Evolutionary conservation across 192 early-diverging fungal genomes (phyloP), one percentile per base, ranked within the genome.

Genomic region (Kappamyces sp.): DNA sequence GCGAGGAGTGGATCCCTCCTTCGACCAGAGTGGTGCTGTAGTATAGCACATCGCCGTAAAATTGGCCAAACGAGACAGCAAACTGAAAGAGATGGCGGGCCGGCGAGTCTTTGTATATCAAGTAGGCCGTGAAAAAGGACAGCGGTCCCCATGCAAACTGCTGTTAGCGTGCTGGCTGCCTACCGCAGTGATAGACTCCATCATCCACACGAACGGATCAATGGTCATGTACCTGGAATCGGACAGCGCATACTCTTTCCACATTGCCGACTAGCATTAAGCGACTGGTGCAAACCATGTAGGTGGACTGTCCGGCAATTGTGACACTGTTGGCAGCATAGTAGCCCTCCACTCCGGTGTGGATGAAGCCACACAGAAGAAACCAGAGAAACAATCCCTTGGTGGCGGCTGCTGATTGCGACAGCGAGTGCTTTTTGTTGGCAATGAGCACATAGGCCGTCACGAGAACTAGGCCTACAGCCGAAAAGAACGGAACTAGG

Each of bases 151-250:
- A 84, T 38, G 64, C 44, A 39, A 62, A 62, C 76, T 78, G 48
- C 23, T 46, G 9, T 8, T n/a, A n/a, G n/a, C 49, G 10, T 33
- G 12, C 43, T 40, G 5, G 10, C 43, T 42, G 61, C 69, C 57
- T 51, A 93, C 86, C 36, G 86, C 86, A 32, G 94, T 97, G 49
- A 94, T 85, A 13, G 76, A 75, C 74, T 97, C 94, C 82, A 94
- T 86, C 61, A 87, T 78, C 31, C 88, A 66, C 2, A 93, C 86
- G 58, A 92, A 88, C 5, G 86, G 74, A 54, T 97, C 94, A 47
- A 75, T 78, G 33, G 79, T 77, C 78, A 94, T 72, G 68, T 97
- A 97, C 40, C 92, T 73, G 15, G 91, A 93, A 69, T 97, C 94
- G 40, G 83, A 80, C 58, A 84, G 74, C 1, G 90, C 66, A 72